Conservation (phyloP, 2,329 filamentous ascomycete genomes). For the Penicillium fuscoglaucum region DNA sequence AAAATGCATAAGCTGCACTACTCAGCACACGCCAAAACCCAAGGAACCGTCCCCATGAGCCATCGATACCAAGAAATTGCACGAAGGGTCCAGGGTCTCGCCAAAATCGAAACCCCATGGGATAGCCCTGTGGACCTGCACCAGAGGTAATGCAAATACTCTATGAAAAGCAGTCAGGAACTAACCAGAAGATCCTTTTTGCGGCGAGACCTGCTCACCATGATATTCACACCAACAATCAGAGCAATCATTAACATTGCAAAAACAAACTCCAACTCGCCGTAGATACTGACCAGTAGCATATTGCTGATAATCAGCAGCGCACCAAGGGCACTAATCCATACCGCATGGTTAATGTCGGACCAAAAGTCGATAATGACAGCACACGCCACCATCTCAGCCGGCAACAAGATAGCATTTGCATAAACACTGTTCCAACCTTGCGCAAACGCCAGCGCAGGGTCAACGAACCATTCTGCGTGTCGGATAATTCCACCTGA, state of each 20-base stretch:
- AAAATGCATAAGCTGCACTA: conserved; percentile 23
- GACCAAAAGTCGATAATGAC: conserved; percentile 10
- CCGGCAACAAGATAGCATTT: neutral
- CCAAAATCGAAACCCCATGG: conserved; percentile 46
- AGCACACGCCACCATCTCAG: conserved; percentile 6
- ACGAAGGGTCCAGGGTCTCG: conserved; percentile 42
- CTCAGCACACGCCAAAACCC: conserved; percentile 37
- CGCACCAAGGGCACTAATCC: neutral
- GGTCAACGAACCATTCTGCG: conserved; percentile 6
- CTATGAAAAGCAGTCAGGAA: neutral
- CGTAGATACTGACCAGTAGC: conserved; percentile 34
- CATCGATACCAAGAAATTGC: conserved; percentile 43
- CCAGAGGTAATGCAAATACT: conserved; percentile 34
- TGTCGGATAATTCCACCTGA: conserved; percentile 4
- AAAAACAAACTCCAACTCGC: conserved; percentile 57
- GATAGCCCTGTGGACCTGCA: conserved; percentile 27
- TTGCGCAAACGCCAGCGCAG: conserved; percentile 1
- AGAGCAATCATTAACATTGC: conserved; percentile 58
- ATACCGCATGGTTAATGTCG: neutral
- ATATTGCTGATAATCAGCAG: neutral
- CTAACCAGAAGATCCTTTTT: neutral
- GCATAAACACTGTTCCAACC: conserved; percentile 7
- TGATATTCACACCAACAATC: conserved; percentile 60
- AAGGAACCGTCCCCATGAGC: conserved; percentile 46
- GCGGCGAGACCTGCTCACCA: conserved; percentile 39